These are phyloP conservation scores for Stachybotrys chlorohalonatus DNA, from an alignment of 2,329 filamentous ascomycete species.

Conservation along the genomic window DNA sequence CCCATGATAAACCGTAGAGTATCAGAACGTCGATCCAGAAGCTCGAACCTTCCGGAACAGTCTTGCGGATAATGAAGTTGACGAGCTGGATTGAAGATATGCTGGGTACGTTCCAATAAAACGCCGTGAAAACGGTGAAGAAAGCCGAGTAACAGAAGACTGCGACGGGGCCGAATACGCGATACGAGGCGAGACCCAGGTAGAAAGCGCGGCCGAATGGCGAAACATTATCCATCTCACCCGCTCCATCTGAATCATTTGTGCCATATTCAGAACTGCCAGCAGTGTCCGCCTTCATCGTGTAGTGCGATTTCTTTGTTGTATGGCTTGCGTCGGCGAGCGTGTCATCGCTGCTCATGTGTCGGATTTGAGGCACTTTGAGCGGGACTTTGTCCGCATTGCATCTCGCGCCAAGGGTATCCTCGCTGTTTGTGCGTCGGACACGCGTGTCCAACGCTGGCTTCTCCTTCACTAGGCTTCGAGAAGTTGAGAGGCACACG, in stretches of 20 bases:
- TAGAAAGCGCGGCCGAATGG: slow-evolving; percentile 51
- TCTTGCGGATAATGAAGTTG: slow-evolving; percentile 18
- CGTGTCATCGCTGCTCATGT: slow-evolving; percentile 16
- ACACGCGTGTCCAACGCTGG: slow-evolving; percentile 4
- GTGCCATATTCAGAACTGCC: slow-evolving; percentile 10
- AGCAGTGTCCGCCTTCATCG: slow-evolving; percentile 2
- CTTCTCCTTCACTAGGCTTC: slow-evolving; percentile 1
- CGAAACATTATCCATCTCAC: slow-evolving; percentile 12
- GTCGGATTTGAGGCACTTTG: slow-evolving; percentile 5
- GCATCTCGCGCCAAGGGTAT: slow-evolving; percentile 8
- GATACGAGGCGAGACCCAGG: slow-evolving; percentile 37
- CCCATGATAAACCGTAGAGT: slow-evolving; percentile 30
- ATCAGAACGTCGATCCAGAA: slow-evolving; percentile 22
- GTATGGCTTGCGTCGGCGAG: slow-evolving; percentile 7
- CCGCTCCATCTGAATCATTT: slow-evolving; percentile 2
- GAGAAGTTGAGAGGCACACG: slow-evolving; percentile 27
- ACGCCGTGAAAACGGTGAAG: slow-evolving; percentile 32
- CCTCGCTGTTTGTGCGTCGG: slow-evolving; percentile 11
- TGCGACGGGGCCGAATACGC: slow-evolving; percentile 34
- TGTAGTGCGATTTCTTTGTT: slow-evolving; percentile 1
- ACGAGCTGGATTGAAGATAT: slow-evolving; percentile 39
- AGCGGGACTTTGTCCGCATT: slow-evolving; percentile 4
- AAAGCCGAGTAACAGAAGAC: slow-evolving; percentile 42
- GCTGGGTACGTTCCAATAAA: slow-evolving; percentile 42
- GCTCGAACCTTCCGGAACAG: slow-evolving; percentile 11